Evolutionary conservation across 1,284 basidiomycete genomes (phyloP).

Genomic region (Ceratobasidium sp.): DNA sequence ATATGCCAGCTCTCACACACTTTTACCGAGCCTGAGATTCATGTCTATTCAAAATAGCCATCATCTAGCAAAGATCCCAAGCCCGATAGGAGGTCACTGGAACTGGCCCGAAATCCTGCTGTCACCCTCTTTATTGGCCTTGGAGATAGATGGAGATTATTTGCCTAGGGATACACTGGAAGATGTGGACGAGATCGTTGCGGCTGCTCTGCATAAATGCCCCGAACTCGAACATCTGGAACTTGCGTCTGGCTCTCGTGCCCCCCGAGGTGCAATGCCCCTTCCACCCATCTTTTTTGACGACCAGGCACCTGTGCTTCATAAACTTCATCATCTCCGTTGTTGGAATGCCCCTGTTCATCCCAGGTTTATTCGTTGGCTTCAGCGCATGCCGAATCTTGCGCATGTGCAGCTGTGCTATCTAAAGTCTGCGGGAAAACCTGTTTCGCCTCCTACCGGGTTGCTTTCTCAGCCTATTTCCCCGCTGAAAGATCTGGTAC

Average conservation of each 20-base stretch:
- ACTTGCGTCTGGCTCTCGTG: constrained; percentile 2
- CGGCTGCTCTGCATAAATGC: neutral
- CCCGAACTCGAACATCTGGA: neutral
- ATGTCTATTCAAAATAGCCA: constrained; percentile 1
- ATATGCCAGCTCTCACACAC: neutral
- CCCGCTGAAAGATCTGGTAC: neutral
- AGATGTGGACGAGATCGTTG: neutral
- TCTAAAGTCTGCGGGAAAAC: neutral
- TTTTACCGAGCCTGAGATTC: neutral
- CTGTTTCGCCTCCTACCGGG: neutral
- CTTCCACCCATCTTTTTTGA: neutral
- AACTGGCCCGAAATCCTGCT: neutral
- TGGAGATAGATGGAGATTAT: constrained; percentile 5
- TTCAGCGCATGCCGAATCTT: constrained; percentile 7
- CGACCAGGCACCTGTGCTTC: constrained; percentile 2
- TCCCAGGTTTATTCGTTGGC: neutral
- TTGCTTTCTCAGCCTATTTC: neutral
- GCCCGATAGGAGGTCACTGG: neutral
- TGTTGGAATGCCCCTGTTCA: neutral
- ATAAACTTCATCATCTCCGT: neutral
- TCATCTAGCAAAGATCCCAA: neutral
- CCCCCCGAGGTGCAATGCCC: neutral
- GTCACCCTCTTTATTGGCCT: neutral
- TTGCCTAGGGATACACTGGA: neutral
- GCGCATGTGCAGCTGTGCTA: constrained; percentile 1